A percentile compares a stretch with the other conserved stretches of the same genome.
Evolutionary conservation across 495 filamentous ascomycete genomes (phyloP).

Genomic region (Penicillium diatomitis): DNA sequence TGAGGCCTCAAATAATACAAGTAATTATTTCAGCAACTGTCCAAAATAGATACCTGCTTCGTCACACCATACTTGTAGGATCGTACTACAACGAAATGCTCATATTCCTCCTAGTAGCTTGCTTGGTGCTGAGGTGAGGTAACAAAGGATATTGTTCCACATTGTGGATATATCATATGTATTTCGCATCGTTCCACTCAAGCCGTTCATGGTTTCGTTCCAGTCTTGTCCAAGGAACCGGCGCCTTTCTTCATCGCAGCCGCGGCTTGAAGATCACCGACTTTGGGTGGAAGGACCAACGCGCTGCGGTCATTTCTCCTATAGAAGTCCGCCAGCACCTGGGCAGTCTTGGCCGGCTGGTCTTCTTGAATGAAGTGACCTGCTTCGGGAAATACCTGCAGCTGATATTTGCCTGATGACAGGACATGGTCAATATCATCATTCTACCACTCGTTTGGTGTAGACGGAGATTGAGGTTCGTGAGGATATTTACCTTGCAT

Average conservation of each 20-base stretch:
- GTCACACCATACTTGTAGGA: no score
- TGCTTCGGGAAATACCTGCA: slow-evolving; percentile 89
- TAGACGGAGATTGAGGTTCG: background rate
- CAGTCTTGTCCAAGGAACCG: slow-evolving; percentile 2
- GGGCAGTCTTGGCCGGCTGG: slow-evolving; percentile 77
- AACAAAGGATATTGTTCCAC: no score
- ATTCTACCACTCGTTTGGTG: background rate
- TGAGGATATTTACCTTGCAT: slow-evolving; percentile 65
- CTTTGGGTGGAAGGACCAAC: slow-evolving; percentile 85
- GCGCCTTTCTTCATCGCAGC: slow-evolving; percentile 35
- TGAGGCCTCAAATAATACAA: no score
- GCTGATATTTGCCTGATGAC: slow-evolving; percentile 75
- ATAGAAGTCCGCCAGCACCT: slow-evolving; percentile 80
- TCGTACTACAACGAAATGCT: no score
- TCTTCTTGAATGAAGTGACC: slow-evolving; percentile 98
- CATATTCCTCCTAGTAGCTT: no score
- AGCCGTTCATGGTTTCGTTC: no score
- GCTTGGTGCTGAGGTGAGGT: no score
- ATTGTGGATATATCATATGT: no score
- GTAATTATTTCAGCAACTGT: no score
- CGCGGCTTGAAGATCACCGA: slow-evolving; percentile 49
- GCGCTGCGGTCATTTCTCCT: slow-evolving; percentile 78
- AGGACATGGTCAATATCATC: background rate
- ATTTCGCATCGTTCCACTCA: no score
- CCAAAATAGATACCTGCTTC: no score